These are phyloP conservation scores for Leccinum griseonigrum DNA, from an alignment of 1,284 basidiomycete genomes.

Conservation along the genomic window DNA sequence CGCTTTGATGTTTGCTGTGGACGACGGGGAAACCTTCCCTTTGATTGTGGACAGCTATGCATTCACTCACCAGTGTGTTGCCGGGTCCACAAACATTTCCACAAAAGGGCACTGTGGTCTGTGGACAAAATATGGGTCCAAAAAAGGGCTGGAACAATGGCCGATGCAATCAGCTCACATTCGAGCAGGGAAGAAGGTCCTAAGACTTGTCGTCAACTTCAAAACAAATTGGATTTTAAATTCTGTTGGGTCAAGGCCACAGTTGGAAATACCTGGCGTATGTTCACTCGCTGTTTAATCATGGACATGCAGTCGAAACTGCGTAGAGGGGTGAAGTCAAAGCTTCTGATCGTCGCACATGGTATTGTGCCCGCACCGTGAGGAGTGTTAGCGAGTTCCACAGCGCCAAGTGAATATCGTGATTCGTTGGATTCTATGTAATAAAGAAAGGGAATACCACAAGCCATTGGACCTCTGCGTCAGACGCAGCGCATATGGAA, in stretches of 20 bases:
- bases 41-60: slow-evolving; percentile 8
- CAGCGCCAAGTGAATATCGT: not conserved
- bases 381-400: too few species aligned
- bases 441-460: too few species aligned
- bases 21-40: not conserved
- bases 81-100: slow-evolving; percentile 3
- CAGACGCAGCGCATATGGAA: too few species aligned
- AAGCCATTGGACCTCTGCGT: too few species aligned
- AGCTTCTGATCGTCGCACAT: not conserved
- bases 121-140: slow-evolving; percentile 5
- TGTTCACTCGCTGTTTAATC: too few species aligned
- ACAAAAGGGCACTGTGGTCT: not conserved
- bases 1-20: slow-evolving; percentile 13
- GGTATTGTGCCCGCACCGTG: too few species aligned
- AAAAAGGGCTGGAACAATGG: not conserved
- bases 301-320: not conserved
- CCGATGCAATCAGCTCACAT: too few species aligned
- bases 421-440: not conserved
- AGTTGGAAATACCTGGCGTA: too few species aligned
- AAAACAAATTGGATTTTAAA: too few species aligned
- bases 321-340: not conserved
- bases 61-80: not conserved
- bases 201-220: too few species aligned
- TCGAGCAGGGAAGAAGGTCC: too few species aligned
- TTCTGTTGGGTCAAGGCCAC: too few species aligned